Percentiles rank a stretch among this genome's conserved stretches.
Conservation (phyloP, 805 yeast genomes). For the Jamesozyma gamospora region DNA sequence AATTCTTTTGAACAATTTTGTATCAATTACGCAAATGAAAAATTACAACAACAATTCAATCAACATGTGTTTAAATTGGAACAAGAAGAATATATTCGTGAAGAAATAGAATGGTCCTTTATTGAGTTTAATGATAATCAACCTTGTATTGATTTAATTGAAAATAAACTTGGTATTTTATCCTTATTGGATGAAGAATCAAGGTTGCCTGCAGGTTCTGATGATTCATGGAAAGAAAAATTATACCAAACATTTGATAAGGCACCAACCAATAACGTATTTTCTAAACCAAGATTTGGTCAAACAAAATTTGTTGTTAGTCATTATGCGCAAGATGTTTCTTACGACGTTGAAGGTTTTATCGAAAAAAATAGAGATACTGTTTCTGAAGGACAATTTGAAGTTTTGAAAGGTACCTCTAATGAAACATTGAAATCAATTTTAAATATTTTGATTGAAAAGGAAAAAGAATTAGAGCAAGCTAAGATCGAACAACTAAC, state of each 20-base stretch:
- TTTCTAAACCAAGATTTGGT: slow-evolving; percentile 92
- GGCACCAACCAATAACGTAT: slow-evolving; percentile 63
- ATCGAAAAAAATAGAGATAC: slow-evolving; percentile 96
- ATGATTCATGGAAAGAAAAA: slow-evolving; percentile 85
- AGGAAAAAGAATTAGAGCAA: slow-evolving; percentile 26
- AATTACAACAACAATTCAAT: slow-evolving; percentile 92
- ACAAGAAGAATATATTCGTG: slow-evolving; percentile 88
- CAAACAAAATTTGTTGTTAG: slow-evolving; percentile 80
- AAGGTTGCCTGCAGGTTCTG: slow-evolving; percentile 86
- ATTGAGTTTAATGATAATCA: slow-evolving; percentile 94
- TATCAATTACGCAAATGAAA: slow-evolving; percentile 94
- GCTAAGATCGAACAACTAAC: slow-evolving; percentile 29
- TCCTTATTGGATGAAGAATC: slow-evolving; percentile 91
- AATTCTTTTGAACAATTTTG: slow-evolving; percentile 97
- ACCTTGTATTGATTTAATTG: slow-evolving; percentile 90
- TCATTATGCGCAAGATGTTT: slow-evolving; percentile 91
- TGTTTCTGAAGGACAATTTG: slow-evolving; percentile 90
- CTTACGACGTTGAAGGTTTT: slow-evolving; percentile 88
- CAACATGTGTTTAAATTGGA: slow-evolving; percentile 96
- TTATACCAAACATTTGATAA: slow-evolving; percentile 78
- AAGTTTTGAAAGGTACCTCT: slow-evolving; percentile 60
- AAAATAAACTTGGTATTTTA: slow-evolving; percentile 76
- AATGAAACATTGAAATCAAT: slow-evolving; percentile 59
- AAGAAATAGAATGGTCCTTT: slow-evolving; percentile 93
- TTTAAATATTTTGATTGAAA: slow-evolving; percentile 48